Base-by-base conservation (phyloP, 495 filamentous ascomycete species). In the Paragyromitra xinjiangensis region DNA sequence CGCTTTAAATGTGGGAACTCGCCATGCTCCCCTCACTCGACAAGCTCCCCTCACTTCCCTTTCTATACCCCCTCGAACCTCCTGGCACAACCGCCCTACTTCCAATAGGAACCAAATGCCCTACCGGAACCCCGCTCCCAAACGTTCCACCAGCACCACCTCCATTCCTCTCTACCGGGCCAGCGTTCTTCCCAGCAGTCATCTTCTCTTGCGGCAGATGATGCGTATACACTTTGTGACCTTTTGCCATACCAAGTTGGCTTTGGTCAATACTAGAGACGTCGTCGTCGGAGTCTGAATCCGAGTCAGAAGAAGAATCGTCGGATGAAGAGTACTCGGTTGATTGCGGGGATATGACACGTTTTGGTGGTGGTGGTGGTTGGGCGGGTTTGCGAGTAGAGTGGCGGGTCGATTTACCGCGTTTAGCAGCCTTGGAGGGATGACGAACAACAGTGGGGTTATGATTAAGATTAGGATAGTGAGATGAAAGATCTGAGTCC, bases 161-260 rank as follows among this genome's bases (percentile, higher is more conserved):
- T 16, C 80, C 80, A 63, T 71, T 78, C n/a, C 79, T 69, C 45
- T 81, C 80, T 11, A 81, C 75, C 0, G 79, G 79, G 2, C 67
- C 63, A 48, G 61, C 65, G 19, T 71, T 68, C 24, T 53, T 68
- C 12, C 79, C 69, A 55, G 69, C 71, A 55, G 70, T 53, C 24
- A 79, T 64, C 1, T 69, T 78, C 61, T 80, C 78, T 42, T 64
- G 59, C 0, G 70, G 66, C 44, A 81, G 44, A 14, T 79, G 72
- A 59, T 82, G 81, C 0, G 75, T 51, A 42, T 82, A 82, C 34
- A 78, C 74, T 40, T 82, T 82, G 12, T 76, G 77, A 7, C 81
- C 81, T 34, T 82, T 79, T 16, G 81, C 81, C 80, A 82, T 81
- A 19, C 80, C 80, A n/a, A 82, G 55, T 55, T 80, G 73, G 42